Percentiles rank a stretch among this genome's conserved stretches.
Conservation (phyloP, 768 basidiomycete genomes). For the Zangia roseola region DNA sequence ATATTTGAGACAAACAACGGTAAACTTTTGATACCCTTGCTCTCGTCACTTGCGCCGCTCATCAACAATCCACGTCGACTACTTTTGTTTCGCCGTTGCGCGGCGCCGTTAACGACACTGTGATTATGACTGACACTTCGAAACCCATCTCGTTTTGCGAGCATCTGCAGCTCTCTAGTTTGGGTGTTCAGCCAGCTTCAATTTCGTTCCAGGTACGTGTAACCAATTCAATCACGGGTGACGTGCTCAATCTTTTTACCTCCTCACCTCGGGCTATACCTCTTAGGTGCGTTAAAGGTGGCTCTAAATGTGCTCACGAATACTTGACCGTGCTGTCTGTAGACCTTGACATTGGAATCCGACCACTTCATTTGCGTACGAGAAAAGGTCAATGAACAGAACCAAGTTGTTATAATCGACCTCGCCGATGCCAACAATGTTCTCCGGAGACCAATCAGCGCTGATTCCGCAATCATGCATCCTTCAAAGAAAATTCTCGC, state of each 20-base stretch:
- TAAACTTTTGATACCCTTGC: conserved; percentile 29
- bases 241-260: conserved; percentile 17
- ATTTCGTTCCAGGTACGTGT: conserved; percentile 91
- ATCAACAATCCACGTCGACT: conserved; percentile 26
- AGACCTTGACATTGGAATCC: conserved; percentile 94
- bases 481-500: conserved; percentile 95
- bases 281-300: conserved; percentile 19
- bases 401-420: conserved; percentile 99
- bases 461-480: conserved; percentile 99
- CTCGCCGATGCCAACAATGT: conserved; percentile 97
- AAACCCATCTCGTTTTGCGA: conserved; percentile 90
- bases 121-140: conserved; percentile 29
- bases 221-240: conserved; percentile 25
- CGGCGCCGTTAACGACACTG: conserved; percentile 19
- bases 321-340: conserved; percentile 6
- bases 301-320: background rate
- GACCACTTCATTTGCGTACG: conserved; percentile 98
- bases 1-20: conserved; percentile 30
- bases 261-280: background rate
- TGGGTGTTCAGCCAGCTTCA: conserved; percentile 94
- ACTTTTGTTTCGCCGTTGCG: conserved; percentile 10
- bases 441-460: conserved; percentile 90
- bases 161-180: conserved; percentile 90
- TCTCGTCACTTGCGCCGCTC: conserved; percentile 4
- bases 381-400: conserved; percentile 91